Evolutionary conservation across 1,139 yeast genomes (phyloP).

Genomic region (Geotrichum bryndzae): DNA sequence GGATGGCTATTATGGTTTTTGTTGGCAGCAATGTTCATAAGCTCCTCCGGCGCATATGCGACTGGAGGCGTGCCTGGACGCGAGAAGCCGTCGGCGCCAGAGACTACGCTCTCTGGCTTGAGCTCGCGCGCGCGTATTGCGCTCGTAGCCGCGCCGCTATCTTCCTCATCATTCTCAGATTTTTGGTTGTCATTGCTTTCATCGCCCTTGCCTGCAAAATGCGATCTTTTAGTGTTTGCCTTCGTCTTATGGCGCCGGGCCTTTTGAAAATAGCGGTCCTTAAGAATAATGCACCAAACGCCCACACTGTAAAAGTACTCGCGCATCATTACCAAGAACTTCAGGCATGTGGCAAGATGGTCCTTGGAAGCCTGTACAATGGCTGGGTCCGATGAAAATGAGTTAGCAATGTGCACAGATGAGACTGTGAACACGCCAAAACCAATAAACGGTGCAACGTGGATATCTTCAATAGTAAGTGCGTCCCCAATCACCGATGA

Average conservation of each 20-base stretch:
- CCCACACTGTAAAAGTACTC: conserved; percentile 36
- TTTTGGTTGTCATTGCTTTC: background rate
- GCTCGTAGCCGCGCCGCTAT: background rate
- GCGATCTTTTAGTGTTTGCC: background rate
- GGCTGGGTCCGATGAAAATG: conserved; percentile 32
- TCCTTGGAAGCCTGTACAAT: conserved; percentile 31
- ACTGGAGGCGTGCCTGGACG: conserved; percentile 26
- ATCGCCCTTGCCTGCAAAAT: background rate
- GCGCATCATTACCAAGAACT: conserved; percentile 31
- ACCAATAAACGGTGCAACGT: conserved; percentile 36
- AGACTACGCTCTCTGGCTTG: background rate
- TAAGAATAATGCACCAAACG: conserved; percentile 35
- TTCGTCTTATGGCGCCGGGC: conserved; percentile 16
- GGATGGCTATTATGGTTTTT: background rate
- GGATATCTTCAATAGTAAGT: conserved; percentile 30
- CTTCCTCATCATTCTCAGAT: background rate
- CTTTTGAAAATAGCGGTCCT: conserved; percentile 30
- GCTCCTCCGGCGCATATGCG: conserved; percentile 25
- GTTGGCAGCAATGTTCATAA: conserved; percentile 18
- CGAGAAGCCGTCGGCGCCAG: conserved; percentile 21
- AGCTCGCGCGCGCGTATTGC: background rate
- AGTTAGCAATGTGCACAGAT: conserved; percentile 35
- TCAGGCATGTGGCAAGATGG: conserved; percentile 32
- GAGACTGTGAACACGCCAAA: conserved; percentile 36
- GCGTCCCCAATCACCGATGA: conserved; percentile 33